Conservation (phyloP, 345 rosid species). For the Lepidium aucheri region DNA sequence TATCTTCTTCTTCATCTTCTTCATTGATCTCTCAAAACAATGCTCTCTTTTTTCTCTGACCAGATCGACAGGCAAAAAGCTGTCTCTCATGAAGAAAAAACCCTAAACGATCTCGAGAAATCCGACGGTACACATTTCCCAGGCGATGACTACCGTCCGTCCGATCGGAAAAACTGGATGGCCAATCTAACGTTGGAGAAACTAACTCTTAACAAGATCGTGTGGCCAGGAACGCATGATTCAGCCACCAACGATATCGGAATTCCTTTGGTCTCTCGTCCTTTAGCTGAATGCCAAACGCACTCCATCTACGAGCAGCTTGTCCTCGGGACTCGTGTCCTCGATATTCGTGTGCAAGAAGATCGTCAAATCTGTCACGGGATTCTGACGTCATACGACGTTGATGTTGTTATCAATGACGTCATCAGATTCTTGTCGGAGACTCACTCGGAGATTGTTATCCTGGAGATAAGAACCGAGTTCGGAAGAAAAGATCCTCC, state of each 20-base stretch:
- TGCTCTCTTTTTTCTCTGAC: conserved; percentile 55
- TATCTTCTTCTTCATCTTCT: conserved; percentile 10
- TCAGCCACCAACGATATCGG: conserved; percentile 87
- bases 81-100: conserved; percentile 36
- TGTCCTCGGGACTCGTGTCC: conserved; percentile 50
- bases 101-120: conserved; percentile 38
- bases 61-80: conserved; percentile 41
- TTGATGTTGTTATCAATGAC: conserved; percentile 56
- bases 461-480: conserved; percentile 77
- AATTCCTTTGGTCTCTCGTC: conserved; percentile 47
- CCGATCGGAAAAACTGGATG: conserved; percentile 86
- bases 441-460: conserved; percentile 61
- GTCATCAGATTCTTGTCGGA: conserved; percentile 62
- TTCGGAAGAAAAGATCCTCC: conserved; percentile 70
- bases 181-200: conserved; percentile 36
- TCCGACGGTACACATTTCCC: conserved; percentile 49
- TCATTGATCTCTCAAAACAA: conserved; percentile 13
- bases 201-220: conserved; percentile 48
- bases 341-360: conserved; percentile 68
- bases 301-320: conserved; percentile 63
- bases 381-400: conserved; percentile 41
- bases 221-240: conserved; percentile 94
- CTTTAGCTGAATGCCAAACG: conserved; percentile 77
- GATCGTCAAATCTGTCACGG: conserved; percentile 74
- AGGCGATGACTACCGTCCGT: conserved; percentile 51